phyloP scores from a whole-genome alignment of 2,329 filamentous ascomycete genomes.

The Claviceps sp. region DNA sequence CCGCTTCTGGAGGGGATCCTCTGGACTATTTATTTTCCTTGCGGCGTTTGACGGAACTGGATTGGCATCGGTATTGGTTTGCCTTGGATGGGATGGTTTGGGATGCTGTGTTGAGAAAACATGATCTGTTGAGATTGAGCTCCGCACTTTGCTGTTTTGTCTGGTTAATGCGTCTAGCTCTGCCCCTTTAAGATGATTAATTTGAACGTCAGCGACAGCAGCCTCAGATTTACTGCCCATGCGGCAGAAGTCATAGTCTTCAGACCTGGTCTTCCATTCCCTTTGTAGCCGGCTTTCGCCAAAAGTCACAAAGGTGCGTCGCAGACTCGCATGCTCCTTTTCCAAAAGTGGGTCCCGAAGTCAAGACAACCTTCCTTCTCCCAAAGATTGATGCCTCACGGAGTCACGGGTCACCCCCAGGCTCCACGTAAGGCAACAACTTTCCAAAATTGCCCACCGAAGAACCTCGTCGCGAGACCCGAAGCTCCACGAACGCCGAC shows the following conservation, averaged over 20 bases:
- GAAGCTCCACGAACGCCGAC: slow-evolving; percentile 17
- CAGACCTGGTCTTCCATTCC: too few species aligned
- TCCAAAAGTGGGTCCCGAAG: background rate
- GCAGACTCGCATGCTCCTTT: too few species aligned
- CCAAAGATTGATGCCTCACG: slow-evolving; percentile 22
- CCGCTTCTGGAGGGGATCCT: background rate
- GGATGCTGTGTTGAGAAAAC: background rate
- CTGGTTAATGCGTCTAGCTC: background rate
- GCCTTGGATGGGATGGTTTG: background rate
- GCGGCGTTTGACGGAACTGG: slow-evolving; percentile 10
- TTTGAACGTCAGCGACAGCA: background rate
- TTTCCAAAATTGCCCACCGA: slow-evolving; percentile 27
- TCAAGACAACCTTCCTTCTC: too few species aligned
- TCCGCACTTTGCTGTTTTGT: background rate
- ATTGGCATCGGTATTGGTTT: background rate
- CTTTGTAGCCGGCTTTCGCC: background rate
- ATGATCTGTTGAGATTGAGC: background rate
- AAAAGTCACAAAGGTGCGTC: too few species aligned
- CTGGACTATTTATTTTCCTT: slow-evolving; percentile 8
- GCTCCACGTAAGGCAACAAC: slow-evolving; percentile 23
- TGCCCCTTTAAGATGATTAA: background rate
- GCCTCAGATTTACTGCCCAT: background rate
- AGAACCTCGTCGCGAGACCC: slow-evolving; percentile 18
- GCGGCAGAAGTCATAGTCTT: background rate
- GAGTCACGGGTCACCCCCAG: slow-evolving; percentile 12